Conservation (phyloP, 345 rosid species). For the Cochlearia excelsa region DNA sequence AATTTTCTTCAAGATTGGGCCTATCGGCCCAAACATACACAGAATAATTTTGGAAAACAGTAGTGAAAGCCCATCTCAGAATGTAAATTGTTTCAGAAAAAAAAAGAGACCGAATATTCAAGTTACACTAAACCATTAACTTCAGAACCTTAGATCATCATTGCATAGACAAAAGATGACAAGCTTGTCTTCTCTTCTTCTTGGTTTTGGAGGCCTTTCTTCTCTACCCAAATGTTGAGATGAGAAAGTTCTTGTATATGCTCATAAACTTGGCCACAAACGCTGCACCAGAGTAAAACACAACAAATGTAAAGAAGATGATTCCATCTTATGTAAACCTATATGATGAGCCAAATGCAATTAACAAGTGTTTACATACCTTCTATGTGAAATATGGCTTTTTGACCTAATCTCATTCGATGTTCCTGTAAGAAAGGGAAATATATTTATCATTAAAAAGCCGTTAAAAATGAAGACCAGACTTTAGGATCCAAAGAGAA, state of each 20-base stretch:
- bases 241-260: slow-evolving; percentile 79
- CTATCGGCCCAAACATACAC: no score
- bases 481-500: slow-evolving; percentile 3
- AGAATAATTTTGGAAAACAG: no score
- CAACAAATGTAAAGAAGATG: background rate
- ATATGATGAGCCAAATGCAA: slow-evolving; percentile 3
- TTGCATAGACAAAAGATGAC: background rate
- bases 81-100: no score
- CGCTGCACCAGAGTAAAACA: slow-evolving; percentile 44
- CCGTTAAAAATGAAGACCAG: slow-evolving; percentile 10
- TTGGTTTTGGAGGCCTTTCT: slow-evolving; percentile 8
- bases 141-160: background rate
- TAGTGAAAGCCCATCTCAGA: no score
- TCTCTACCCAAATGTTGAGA: slow-evolving; percentile 66
- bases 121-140: background rate
- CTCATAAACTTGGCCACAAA: slow-evolving; percentile 97
- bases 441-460: slow-evolving; percentile 20
- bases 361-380: slow-evolving; percentile 40
- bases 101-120: no score
- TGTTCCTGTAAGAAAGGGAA: slow-evolving; percentile 58
- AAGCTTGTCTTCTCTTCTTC: slow-evolving; percentile 12
- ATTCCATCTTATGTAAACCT: background rate
- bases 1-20: no score
- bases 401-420: slow-evolving; percentile 79
- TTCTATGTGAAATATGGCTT: slow-evolving; percentile 92